These are phyloP conservation scores for Neurospora africana DNA, from an alignment of 495 filamentous ascomycete genomes.

Conservation along the genomic window DNA sequence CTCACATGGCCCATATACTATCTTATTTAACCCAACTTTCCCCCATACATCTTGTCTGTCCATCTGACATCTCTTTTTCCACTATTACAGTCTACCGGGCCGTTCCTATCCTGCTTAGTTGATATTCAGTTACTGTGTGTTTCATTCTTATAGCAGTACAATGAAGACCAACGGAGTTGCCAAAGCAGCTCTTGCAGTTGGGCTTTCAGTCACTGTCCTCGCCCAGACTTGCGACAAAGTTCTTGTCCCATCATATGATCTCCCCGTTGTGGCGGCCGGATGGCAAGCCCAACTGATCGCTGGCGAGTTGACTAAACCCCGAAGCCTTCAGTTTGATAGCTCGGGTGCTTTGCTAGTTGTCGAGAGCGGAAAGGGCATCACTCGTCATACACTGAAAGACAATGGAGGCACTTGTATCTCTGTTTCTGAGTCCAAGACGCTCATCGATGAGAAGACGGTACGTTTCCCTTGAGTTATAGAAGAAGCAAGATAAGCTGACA, in stretches of 20 bases:
- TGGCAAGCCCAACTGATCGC: slow-evolving; percentile 46
- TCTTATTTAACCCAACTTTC: background rate
- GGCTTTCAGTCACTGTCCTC: slow-evolving; percentile 9
- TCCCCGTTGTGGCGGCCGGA: slow-evolving; percentile 44
- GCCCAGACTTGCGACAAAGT: slow-evolving; percentile 22
- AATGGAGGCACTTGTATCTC: slow-evolving; percentile 41
- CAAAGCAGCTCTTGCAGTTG: slow-evolving; percentile 3
- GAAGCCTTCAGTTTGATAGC: slow-evolving; percentile 49
- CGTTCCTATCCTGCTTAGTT: background rate
- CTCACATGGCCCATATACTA: background rate
- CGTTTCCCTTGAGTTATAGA: slow-evolving; percentile 4
- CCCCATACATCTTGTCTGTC: background rate
- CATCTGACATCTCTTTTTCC: background rate
- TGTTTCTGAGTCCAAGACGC: slow-evolving; percentile 22
- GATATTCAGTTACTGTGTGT: background rate
- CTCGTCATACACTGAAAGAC: slow-evolving; percentile 37
- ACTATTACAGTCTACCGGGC: background rate
- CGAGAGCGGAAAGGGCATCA: slow-evolving; percentile 42
- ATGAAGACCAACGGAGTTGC: slow-evolving; percentile 14
- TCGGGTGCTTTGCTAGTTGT: slow-evolving; percentile 47
- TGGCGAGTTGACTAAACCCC: slow-evolving; percentile 39
- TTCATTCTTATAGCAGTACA: background rate
- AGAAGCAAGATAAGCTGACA: background rate
- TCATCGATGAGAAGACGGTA: slow-evolving; percentile 31
- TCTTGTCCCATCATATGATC: slow-evolving; percentile 28